phyloP scores from a whole-genome alignment of 345 rosid species.

The Tarenaya hassleriana region DNA sequence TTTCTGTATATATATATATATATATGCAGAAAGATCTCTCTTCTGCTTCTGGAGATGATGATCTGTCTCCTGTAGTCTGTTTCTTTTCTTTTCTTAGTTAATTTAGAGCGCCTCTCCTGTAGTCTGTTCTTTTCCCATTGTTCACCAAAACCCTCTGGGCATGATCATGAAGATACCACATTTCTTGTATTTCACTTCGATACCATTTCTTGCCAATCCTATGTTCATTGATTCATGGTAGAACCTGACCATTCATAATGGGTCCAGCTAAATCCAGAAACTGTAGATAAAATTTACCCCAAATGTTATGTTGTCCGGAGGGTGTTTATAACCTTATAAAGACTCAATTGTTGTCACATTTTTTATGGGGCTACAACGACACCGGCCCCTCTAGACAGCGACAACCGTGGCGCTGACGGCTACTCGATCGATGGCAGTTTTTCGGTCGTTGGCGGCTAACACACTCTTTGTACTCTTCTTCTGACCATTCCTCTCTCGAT shows the following conservation, averaged over 20 bases:
- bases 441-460: too few species aligned
- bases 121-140: constrained; percentile 6
- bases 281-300: too few species aligned
- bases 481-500: too few species aligned
- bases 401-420: too few species aligned
- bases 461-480: too few species aligned
- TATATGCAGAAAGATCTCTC: constrained; percentile 21
- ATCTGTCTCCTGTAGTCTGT: constrained; percentile 8
- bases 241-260: neutral
- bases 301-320: neutral
- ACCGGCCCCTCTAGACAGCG: too few species aligned
- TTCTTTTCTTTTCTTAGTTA: constrained; percentile 11
- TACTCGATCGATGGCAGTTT: too few species aligned
- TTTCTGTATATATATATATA: too few species aligned
- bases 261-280: too few species aligned
- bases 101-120: constrained; percentile 14
- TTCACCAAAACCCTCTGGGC: constrained; percentile 10
- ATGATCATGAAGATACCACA: neutral
- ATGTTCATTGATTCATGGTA: constrained; percentile 5
- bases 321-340: neutral
- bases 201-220: neutral
- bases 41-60: constrained; percentile 16
- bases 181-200: constrained; percentile 6
- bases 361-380: too few species aligned
- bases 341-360: constrained; percentile 6